Evolutionary conservation across 805 yeast species (phyloP).

Genomic region (Metschnikowia amazonensis): DNA sequence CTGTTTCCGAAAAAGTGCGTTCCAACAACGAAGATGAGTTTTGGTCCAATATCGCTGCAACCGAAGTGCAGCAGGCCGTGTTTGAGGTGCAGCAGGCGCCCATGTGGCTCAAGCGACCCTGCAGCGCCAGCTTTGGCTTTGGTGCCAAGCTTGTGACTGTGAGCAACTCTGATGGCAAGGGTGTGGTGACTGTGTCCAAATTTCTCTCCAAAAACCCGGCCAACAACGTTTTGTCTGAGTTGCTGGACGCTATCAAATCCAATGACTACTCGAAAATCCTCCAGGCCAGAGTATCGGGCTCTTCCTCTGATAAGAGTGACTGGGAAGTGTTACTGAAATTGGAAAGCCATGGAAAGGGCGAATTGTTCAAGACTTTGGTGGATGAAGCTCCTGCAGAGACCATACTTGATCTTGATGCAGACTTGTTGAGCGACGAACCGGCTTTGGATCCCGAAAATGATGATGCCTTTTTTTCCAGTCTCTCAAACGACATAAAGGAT

Average conservation of each 20-base stretch:
- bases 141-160: conserved; percentile 83
- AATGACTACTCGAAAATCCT: conserved; percentile 54
- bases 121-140: conserved; percentile 80
- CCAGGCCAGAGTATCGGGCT: conserved; percentile 44
- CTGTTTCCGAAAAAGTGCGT: conserved; percentile 42
- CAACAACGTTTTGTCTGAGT: conserved; percentile 23
- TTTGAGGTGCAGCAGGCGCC: conserved; percentile 80
- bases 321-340: conserved; percentile 61
- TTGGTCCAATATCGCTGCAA: conserved; percentile 73
- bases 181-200: conserved; percentile 43
- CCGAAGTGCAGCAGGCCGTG: conserved; percentile 70
- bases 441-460: conserved; percentile 14
- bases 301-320: conserved; percentile 48
- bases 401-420: not conserved
- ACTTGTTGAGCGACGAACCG: not conserved
- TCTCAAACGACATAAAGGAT: conserved; percentile 23
- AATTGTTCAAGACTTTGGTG: conserved; percentile 37
- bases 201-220: conserved; percentile 36
- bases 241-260: conserved; percentile 55
- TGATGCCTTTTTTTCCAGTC: conserved; percentile 37
- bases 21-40: conserved; percentile 66
- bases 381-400: conserved; percentile 18
- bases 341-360: conserved; percentile 46
- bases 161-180: conserved; percentile 35
- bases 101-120: conserved; percentile 74